Evolutionary conservation across 345 rosid species (phyloP).

Genomic region (Rhizophora apiculata): DNA sequence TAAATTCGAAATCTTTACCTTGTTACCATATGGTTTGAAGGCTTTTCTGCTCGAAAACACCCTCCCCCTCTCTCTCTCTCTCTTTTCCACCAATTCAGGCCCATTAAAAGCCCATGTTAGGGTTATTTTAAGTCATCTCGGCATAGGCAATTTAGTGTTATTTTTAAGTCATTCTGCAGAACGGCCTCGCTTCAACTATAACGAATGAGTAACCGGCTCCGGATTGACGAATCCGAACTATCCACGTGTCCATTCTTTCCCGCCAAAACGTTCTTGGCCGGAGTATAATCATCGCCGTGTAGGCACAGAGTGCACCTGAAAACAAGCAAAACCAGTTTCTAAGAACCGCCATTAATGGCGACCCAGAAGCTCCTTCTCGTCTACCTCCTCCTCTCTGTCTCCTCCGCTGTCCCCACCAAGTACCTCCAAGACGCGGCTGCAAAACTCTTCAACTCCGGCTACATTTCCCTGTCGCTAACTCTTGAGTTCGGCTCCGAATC

Average conservation of each 20-base stretch:
- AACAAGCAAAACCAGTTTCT: neutral
- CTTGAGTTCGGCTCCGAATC: slow-evolving; percentile 24
- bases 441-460: slow-evolving; percentile 27
- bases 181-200: neutral
- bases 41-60: no score
- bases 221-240: neutral
- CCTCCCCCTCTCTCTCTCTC: no score
- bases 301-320: neutral
- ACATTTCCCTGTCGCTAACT: slow-evolving; percentile 32
- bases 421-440: slow-evolving; percentile 19
- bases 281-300: neutral
- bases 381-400: neutral
- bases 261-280: neutral
- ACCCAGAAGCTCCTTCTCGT: slow-evolving; percentile 5
- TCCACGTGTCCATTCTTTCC: neutral
- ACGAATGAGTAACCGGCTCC: neutral
- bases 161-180: no score
- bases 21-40: no score
- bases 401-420: slow-evolving; percentile 10
- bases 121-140: no score
- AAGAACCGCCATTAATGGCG: slow-evolving; percentile 26
- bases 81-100: no score
- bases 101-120: no score
- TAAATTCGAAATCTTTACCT: no score
- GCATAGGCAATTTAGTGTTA: no score